Evolutionary conservation across 1,139 yeast species (phyloP).

Genomic region (Lodderomyces margitis): DNA sequence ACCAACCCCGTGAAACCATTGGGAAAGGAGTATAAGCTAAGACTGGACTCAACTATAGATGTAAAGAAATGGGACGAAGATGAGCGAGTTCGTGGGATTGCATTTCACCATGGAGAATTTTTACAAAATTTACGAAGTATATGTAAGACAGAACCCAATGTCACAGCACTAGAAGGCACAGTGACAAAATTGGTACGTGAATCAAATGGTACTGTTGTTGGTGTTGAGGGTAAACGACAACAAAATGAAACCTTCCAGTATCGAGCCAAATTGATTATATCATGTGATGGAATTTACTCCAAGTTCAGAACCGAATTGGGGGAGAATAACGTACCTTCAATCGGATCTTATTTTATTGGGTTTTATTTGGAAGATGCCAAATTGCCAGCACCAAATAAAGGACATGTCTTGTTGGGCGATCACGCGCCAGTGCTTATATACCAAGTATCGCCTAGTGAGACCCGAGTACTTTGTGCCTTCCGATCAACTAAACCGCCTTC

Average conservation of each 20-base stretch:
- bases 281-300: constrained; percentile 94
- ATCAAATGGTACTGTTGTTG: constrained; percentile 56
- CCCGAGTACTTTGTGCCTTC: constrained; percentile 88
- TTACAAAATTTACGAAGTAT: constrained; percentile 71
- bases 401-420: constrained; percentile 84
- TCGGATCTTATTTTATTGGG: constrained; percentile 87
- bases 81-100: constrained; percentile 69
- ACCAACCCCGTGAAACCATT: constrained; percentile 48
- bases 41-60: constrained; percentile 48
- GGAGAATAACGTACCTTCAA: constrained; percentile 55
- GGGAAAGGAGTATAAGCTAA: constrained; percentile 52
- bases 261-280: constrained; percentile 55
- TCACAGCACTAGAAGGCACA: constrained; percentile 78
- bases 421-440: constrained; percentile 88
- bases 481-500: constrained; percentile 75
- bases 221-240: constrained; percentile 52
- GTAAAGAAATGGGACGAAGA: constrained; percentile 57
- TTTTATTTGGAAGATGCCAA: constrained; percentile 69
- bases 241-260: constrained; percentile 27
- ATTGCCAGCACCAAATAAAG: constrained; percentile 72
- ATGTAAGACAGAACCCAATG: constrained; percentile 66
- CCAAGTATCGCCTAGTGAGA: constrained; percentile 79
- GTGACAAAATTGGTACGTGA: constrained; percentile 61
- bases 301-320: constrained; percentile 78
- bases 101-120: constrained; percentile 92